These are phyloP conservation scores for Hypholoma fasciculare DNA, from an alignment of 768 basidiomycete species.

Conservation along the genomic window DNA sequence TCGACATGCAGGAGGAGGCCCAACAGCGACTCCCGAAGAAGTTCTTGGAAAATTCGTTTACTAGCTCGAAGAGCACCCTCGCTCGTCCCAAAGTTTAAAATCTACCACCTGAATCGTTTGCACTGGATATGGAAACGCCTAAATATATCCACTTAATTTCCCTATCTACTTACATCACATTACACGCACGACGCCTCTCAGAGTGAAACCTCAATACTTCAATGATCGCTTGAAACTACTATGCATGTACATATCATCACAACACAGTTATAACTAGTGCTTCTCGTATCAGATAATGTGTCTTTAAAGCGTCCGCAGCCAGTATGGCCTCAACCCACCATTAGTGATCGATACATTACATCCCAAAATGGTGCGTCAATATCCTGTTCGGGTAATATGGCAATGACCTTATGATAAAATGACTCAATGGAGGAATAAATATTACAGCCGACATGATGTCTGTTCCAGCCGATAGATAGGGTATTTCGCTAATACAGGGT, in stretches of 20 bases:
- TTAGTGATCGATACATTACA: background rate
- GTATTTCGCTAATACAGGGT: too few species aligned
- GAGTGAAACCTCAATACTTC: too few species aligned
- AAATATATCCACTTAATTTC: background rate
- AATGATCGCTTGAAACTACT: too few species aligned
- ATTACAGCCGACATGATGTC: too few species aligned
- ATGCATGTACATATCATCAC: too few species aligned
- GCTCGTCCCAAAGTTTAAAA: background rate
- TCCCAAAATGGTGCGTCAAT: conserved; percentile 2
- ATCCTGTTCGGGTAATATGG: background rate
- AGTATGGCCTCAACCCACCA: too few species aligned
- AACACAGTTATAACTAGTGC: too few species aligned
- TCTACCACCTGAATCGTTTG: background rate
- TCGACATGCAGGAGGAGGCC: conserved; percentile 12
- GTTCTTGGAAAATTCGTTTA: conserved; percentile 18
- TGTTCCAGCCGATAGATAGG: too few species aligned
- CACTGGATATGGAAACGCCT: background rate
- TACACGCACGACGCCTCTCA: too few species aligned
- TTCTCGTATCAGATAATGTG: background rate
- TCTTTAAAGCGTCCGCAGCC: background rate
- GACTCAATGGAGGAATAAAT: too few species aligned
- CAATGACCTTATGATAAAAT: too few species aligned
- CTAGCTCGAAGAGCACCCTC: conserved; percentile 17
- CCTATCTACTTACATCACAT: background rate
- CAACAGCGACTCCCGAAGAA: conserved; percentile 21